Base-by-base conservation (phyloP, 2,329 filamentous ascomycete species). In the Colletotrichum somersetense region DNA sequence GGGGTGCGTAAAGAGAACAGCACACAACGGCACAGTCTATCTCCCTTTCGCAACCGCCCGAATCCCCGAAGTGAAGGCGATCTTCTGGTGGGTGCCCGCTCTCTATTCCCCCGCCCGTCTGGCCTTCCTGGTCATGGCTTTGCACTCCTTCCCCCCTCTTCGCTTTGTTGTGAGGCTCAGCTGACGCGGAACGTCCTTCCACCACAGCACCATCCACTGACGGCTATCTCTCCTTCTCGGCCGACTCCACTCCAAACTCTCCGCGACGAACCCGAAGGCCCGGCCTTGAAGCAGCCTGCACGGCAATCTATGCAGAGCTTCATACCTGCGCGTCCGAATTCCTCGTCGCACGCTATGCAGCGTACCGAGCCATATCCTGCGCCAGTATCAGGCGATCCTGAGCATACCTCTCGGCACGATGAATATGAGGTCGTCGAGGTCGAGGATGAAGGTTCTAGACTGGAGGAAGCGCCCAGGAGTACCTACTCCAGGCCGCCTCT, bases 381-480 rank as follows among this genome's bases (percentile, higher is more conserved):
- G 57, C 33, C 46, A 16, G 59, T 40, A 46, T 53, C 53, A 12
- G 61, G 59, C 66, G 70, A 70, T 70, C 70, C 59, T 50, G 70
- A 65, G 11, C 70, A 65, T 23, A 33, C 59, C 33, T 65, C 66
- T 12, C 66, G 70, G 20, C 66, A 65, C 40, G 72, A 75, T 38
- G 68, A 67, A 58, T 69, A 74, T 59, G 72, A 75, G 55, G 73
- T 72, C 30, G 73, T 72, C n/a, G 68, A 70, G 30, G 72, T 66
- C 46, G 65, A 75, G 10, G 68, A 74, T 16, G 50, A 50, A 1
- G 67, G 53, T 35, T 50, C 56, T 23, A 61, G 68, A 26, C 44
- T 42, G 14, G 67, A 71, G 26, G 67, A 73, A 62, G 71, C 46
- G 10, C 71, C 58, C 30, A 72, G 58, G 62, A 44, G 46, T 53